Evolutionary conservation across 371 early-diverging fungal species (phyloP), one percentile per base, ranked within the genome.

Genomic region (Actinomortierella wolfii): DNA sequence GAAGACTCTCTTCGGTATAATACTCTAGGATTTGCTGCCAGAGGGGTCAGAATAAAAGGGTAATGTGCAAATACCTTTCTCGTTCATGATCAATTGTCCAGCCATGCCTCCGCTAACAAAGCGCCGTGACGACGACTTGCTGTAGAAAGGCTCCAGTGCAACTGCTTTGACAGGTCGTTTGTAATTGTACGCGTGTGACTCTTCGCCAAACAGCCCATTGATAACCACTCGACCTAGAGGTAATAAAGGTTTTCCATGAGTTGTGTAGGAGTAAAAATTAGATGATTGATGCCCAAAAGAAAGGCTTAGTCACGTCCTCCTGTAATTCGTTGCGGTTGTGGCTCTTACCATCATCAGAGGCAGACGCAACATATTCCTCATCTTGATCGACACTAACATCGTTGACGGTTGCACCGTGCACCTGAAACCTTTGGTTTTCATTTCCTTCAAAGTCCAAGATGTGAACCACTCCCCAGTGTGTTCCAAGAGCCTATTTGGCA

Each of bases 391-490:
- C 89, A 56, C 90, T 86, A 43, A 98, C 76, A 58, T 86, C 85
- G 59, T 89, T 94, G 8, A 98, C 94, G 0, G 95, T 89, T 0
- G 97, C 90, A 3, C 90, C 85, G 57, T 89, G 91, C 3, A 86
- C 82, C 46, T 84, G 87, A 74, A 88, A 91, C 46, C 81, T 83
- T 76, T 92, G 92, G 29, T 94, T 87, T 21, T 88, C 80, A 61
- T 94, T 96, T 54, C 98, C 98, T 43, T 90, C 89, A 56, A 94
- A 89, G 76, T 98, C 98, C 46, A 97, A 82, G 52, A 97, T 86
- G 56, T 94, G 87, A 11, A 98, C 88, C 34, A 84, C 81, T 51
- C 98, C 98, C 86, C 94, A 91, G 67, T 97, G 96, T 7, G 98
- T 97, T 26, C 97, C 98, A n/a, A 97, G 76, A 17, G 89, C 93